A percentile compares a stretch with the other conserved stretches of the same genome.
Evolutionary conservation across 2,329 filamentous ascomycete species (phyloP).

Genomic region (Aspergillus sp.): DNA sequence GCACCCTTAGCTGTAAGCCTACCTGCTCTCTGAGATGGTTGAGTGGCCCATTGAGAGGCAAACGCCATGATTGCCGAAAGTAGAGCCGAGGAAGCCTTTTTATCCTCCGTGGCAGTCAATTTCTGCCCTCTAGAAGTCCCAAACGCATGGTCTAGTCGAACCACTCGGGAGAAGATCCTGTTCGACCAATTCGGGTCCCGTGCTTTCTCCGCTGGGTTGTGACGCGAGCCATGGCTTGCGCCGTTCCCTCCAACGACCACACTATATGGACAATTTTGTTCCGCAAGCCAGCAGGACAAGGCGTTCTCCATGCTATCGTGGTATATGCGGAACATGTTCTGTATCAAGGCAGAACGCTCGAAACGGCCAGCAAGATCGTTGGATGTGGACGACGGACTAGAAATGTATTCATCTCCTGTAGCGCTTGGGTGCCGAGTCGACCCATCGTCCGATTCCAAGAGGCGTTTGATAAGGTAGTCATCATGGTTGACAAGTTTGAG

Average conservation of each 20-base stretch:
- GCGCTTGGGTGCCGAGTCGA: no score
- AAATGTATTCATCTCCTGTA: constrained; percentile 4
- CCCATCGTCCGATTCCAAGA: no score
- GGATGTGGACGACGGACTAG: constrained; percentile 9
- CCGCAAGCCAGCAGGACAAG: constrained; percentile 36
- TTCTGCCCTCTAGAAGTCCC: constrained; percentile 28
- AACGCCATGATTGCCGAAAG: constrained; percentile 37
- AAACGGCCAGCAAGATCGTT: constrained; percentile 24
- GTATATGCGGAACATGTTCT: constrained; percentile 35
- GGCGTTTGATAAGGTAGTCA: no score
- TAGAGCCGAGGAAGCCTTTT: constrained; percentile 30
- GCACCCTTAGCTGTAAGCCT: no score
- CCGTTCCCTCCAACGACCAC: constrained; percentile 1
- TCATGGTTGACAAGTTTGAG: no score
- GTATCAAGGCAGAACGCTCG: constrained; percentile 28
- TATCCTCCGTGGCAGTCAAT: constrained; percentile 29
- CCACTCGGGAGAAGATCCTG: constrained; percentile 36
- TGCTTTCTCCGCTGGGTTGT: constrained; percentile 14
- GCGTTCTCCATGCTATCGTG: constrained; percentile 38
- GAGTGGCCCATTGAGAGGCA: constrained; percentile 35
- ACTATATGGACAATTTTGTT: constrained; percentile 37
- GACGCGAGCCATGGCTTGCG: constrained; percentile 9
- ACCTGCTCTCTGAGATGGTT: constrained; percentile 11
- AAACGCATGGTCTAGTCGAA: constrained; percentile 32
- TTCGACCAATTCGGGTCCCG: constrained; percentile 34